phyloP scores from a whole-genome alignment of 1,284 basidiomycete species.

The Puccinia novopanici region DNA sequence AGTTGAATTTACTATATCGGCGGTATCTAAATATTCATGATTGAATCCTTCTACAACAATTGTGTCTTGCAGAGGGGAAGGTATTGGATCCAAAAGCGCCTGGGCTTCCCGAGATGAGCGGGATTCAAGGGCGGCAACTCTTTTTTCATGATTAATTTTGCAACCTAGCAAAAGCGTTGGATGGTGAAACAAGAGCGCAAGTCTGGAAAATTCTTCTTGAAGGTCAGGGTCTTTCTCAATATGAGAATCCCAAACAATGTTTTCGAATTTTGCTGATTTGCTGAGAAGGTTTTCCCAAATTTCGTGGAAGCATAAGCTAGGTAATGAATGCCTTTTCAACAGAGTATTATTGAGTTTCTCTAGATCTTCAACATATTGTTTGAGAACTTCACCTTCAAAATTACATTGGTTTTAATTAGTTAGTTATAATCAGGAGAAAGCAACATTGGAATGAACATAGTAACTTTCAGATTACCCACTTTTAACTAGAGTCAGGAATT shows the following conservation, averaged over 20 bases:
- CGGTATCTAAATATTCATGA: not conserved
- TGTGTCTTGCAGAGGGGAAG: not conserved
- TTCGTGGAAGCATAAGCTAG: not conserved
- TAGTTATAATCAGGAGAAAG: no score
- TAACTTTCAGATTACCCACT: no score
- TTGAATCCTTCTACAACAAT: not conserved
- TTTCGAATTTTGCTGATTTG: not conserved
- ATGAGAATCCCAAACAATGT: not conserved
- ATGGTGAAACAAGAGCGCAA: no score
- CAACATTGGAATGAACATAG: no score
- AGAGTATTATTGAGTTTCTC: not conserved
- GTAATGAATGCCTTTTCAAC: not conserved
- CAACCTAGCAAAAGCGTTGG: not conserved
- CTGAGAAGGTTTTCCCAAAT: not conserved
- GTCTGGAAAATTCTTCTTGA: not conserved
- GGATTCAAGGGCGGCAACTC: not conserved
- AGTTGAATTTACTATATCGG: not conserved
- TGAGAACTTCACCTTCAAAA: not conserved
- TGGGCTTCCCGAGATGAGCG: not conserved
- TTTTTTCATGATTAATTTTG: not conserved
- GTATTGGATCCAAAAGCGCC: not conserved
- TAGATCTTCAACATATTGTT: conserved; percentile 9
- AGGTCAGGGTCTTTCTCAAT: not conserved
- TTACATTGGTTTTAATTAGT: no score
- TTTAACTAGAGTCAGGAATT: no score